phyloP scores from a whole-genome alignment of 495 filamentous ascomycete species.

The Polyplosphaeria fusca region DNA sequence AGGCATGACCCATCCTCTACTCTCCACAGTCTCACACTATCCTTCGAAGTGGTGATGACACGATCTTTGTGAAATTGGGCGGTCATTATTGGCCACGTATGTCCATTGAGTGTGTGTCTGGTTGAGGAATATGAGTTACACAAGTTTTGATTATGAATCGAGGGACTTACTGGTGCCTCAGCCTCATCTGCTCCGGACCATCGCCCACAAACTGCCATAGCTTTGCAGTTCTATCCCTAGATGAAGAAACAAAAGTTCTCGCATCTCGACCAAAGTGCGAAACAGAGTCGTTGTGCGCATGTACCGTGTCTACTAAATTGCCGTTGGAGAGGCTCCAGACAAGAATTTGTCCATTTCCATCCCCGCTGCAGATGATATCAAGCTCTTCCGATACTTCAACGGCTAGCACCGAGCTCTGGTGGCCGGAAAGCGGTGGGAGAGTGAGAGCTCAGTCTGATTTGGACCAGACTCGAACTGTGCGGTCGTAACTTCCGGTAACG shows the following conservation, averaged over 20 bases:
- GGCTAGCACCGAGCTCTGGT: neutral
- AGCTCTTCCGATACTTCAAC: neutral
- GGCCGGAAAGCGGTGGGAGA: neutral
- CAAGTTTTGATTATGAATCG: neutral
- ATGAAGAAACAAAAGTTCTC: neutral
- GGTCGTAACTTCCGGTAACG: neutral
- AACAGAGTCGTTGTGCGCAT: neutral
- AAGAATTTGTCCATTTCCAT: neutral
- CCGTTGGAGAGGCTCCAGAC: neutral
- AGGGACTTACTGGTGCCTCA: neutral
- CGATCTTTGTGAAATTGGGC: neutral
- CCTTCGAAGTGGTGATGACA: neutral
- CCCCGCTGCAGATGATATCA: neutral
- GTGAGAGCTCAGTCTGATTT: neutral
- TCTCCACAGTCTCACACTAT: neutral
- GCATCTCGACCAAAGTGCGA: neutral
- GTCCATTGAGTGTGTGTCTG: neutral
- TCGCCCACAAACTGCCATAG: neutral
- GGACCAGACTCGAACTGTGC: neutral
- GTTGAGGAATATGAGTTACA: neutral
- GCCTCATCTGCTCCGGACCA: neutral
- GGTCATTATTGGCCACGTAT: neutral
- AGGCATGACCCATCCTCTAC: neutral
- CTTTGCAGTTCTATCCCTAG: neutral
- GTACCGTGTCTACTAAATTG: neutral